Percentiles rank a stretch among this genome's conserved stretches.
These are phyloP conservation scores for Phytophthora syringae DNA, from an alignment of 352 stramenopile genomes.

Conservation along the genomic window DNA sequence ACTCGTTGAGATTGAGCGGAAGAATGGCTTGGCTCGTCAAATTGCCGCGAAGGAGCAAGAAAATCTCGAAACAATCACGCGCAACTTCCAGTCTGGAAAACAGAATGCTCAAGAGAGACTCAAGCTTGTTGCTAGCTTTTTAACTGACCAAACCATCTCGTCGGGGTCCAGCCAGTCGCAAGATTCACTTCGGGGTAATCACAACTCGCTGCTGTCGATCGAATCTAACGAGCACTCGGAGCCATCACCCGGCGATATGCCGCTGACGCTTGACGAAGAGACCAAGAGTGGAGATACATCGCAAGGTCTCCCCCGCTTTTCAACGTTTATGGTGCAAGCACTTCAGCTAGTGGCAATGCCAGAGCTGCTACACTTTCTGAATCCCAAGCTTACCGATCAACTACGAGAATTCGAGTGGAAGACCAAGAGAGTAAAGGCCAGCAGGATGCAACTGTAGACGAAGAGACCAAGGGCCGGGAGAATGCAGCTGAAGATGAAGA, in stretches of 20 bases:
- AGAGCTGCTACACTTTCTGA: constrained; percentile 17
- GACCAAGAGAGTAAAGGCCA: constrained; percentile 11
- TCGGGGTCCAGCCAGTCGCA: constrained; percentile 41
- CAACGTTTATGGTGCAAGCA: constrained; percentile 17
- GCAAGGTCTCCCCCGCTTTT: constrained; percentile 23
- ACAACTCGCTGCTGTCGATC: constrained; percentile 27
- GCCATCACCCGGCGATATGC: constrained; percentile 27
- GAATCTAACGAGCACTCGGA: constrained; percentile 34
- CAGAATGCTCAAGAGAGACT: background rate
- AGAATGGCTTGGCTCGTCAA: background rate
- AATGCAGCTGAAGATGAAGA: too few relatives aligned
- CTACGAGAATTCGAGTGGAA: background rate
- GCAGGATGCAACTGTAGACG: constrained; percentile 14
- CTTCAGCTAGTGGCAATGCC: background rate
- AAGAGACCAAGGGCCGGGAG: constrained; percentile 24
- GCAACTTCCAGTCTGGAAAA: background rate
- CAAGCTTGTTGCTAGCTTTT: constrained; percentile 3
- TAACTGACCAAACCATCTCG: background rate
- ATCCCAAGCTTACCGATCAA: constrained; percentile 2
- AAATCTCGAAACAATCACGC: background rate
- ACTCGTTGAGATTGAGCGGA: constrained; percentile 12
- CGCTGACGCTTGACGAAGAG: constrained; percentile 23
- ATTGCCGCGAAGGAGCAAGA: background rate
- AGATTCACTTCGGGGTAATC: constrained; percentile 29
- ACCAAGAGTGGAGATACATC: constrained; percentile 20